Base-by-base conservation (phyloP, 495 filamentous ascomycete species). In the Penicillium goetzii region DNA sequence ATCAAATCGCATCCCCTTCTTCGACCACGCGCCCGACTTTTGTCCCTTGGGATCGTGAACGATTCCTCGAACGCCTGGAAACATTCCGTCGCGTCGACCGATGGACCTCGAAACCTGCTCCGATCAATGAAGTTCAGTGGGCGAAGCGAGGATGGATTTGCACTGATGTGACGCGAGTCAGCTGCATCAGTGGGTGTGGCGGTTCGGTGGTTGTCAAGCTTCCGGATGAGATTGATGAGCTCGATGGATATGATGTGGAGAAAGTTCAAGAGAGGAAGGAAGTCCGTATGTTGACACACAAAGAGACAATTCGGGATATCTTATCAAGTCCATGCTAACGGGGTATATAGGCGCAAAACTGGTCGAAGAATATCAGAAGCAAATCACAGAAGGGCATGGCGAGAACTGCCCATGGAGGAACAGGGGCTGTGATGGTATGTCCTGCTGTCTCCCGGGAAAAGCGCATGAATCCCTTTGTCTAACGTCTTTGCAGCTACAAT, bases 61-160 rank as follows among this genome's bases (percentile, higher is more conserved):
- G 88, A 62, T 94, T 99, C 65, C 84, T 98, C 3, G 85, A 86
- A 63, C 82, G 95, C 23, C 79, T 99, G 49, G 89, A 89, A 64
- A 95, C 93, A 2, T 99, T 95, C 66, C 87, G 92, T 57, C 91
- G 92, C 63, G 87, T 97, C 47, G 93, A 92, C 61, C 85, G 90
- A 70, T 99, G 95, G 95, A 66, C 89, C 81, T 58, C 77, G 34
- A 75, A 98, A 90, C 78, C 95, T 4, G 81, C 90, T 12, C 76
- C 80, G 38, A 89, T 98, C 65, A 93, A 87, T 70, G 95, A 98
- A 76, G 90, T 97, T 7, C 88, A 91, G 75, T 99, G 96, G 96
- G 93, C 94, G 8, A 97, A 93, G 80, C 83, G 90, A 33, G 95
- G 95, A 2, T 99, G 95, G 95, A 83, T 87, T 2, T 97, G 94